phyloP scores from a whole-genome alignment of 306 rosid species.

The Oxytropis ochrocephala region DNA sequence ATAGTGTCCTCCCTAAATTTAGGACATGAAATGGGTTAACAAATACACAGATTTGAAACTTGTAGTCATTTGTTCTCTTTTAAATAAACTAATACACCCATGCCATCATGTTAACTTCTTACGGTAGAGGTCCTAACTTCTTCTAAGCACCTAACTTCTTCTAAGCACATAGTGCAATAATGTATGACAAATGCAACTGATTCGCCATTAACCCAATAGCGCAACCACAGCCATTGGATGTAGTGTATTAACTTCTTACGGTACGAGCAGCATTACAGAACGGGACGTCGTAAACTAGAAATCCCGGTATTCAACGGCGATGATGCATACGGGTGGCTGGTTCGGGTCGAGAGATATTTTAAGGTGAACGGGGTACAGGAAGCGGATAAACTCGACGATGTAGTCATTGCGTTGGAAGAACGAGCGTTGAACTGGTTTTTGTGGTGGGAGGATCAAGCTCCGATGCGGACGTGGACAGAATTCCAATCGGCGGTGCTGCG shows the following conservation, averaged over 20 bases:
- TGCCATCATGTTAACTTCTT: not conserved
- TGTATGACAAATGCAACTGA: conserved; percentile 1
- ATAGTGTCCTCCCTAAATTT: not conserved
- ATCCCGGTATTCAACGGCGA: no score
- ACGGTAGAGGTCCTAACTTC: not conserved
- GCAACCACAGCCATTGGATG: not conserved
- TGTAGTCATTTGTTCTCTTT: not conserved
- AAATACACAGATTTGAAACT: not conserved
- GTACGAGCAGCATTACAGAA: no score
- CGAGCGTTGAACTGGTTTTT: no score
- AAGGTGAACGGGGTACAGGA: no score
- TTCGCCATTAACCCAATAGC: not conserved
- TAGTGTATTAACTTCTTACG: not conserved
- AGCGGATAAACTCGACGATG: no score
- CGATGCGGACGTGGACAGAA: no score
- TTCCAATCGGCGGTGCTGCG: no score
- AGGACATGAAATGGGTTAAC: not conserved
- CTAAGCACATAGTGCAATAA: not conserved
- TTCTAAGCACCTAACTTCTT: not conserved
- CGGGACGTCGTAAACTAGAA: no score
- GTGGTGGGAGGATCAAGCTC: no score
- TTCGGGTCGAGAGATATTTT: no score
- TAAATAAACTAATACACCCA: not conserved
- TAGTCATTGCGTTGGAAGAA: no score
- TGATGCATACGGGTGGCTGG: no score